Evolutionary conservation across 2,329 filamentous ascomycete genomes (phyloP), one percentile per base, ranked within the genome.

Genomic region (Epichloe aotearoae): DNA sequence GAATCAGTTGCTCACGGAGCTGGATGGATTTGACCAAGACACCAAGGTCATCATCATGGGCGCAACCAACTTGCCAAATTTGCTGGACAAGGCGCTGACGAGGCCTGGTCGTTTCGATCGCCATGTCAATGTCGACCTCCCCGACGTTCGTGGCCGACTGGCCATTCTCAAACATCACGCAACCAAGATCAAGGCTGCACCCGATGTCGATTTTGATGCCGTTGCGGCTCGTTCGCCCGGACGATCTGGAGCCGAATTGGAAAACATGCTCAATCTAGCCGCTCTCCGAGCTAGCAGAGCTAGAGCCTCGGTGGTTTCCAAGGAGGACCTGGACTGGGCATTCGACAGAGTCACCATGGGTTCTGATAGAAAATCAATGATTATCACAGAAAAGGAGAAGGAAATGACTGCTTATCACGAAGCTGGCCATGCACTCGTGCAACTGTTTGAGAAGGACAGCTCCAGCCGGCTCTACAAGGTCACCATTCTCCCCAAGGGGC

Each of bases 291-390:
- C 93, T n/a, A 95, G 88, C 61, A 88, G 93, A 65, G 78, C 86
- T 58, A 93, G 90, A 69, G 79, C 85, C 39, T 74, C 74, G 53
- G 77, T 83, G 44, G 87, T 98, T 49, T 77, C 79, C 12, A 84
- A 88, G 66, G 69, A 77, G 36, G 89, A 97, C 62, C 83, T 97
- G 56, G 90, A 96, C 59, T 98, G 91, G 90, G 93, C 93, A 52
- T 97, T 95, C 69, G 93, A 98, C 72, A 93, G 93, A 70, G 87
- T 98, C 50, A 84, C 95, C 66, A 95, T 98, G 88, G 93, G 93
- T 38, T 87, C 91, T 2, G 93, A 98, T 71, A 82, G 84, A 63
- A 86, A 83, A 65, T 95, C 84, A 58, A 88, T 91, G 69, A 79
- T 96, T 51, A 91, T 98, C 51, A 86, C 85, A 42, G 82, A 91